Conservation (phyloP, 1,284 basidiomycete genomes). For the Trametes pubescens region DNA sequence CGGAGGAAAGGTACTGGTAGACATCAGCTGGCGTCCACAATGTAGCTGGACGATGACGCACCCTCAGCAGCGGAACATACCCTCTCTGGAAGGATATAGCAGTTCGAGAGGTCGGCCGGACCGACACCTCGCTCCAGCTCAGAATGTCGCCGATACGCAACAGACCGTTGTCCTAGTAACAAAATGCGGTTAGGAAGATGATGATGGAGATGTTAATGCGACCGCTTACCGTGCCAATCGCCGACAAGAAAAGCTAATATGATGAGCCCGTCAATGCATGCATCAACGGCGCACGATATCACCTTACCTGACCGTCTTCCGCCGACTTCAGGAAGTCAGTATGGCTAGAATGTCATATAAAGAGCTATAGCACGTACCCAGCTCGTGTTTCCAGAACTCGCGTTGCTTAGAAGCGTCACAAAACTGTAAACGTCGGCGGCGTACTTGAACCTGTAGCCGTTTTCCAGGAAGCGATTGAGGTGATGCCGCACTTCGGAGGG, state of each 20-base stretch:
- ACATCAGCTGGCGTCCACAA: not conserved
- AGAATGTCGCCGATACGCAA: constrained; percentile 59
- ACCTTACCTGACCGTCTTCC: constrained; percentile 62
- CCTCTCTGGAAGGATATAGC: constrained; percentile 67
- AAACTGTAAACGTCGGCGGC: constrained; percentile 57
- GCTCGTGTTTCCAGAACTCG: constrained; percentile 51
- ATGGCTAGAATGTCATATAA: not conserved
- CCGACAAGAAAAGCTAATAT: not conserved
- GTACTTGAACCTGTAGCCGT: constrained; percentile 53
- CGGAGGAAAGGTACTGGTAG: constrained; percentile 66
- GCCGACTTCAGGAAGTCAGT: constrained; percentile 46
- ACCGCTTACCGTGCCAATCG: not conserved
- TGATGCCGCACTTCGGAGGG: constrained; percentile 59
- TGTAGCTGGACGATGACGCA: constrained; percentile 39
- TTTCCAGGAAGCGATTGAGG: constrained; percentile 53
- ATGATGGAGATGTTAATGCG: no score
- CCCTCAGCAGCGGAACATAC: constrained; percentile 63
- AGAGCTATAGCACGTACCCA: constrained; percentile 54
- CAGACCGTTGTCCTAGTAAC: constrained; percentile 58
- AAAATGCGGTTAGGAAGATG: constrained; percentile 2
- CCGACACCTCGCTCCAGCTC: constrained; percentile 51
- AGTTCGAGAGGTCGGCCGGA: constrained; percentile 44
- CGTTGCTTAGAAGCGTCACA: constrained; percentile 53
- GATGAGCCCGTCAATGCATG: not conserved
- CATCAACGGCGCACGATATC: constrained; percentile 44